phyloP scores from a whole-genome alignment of 2,329 filamentous ascomycete genomes.

The Beauveria brongniartii region DNA sequence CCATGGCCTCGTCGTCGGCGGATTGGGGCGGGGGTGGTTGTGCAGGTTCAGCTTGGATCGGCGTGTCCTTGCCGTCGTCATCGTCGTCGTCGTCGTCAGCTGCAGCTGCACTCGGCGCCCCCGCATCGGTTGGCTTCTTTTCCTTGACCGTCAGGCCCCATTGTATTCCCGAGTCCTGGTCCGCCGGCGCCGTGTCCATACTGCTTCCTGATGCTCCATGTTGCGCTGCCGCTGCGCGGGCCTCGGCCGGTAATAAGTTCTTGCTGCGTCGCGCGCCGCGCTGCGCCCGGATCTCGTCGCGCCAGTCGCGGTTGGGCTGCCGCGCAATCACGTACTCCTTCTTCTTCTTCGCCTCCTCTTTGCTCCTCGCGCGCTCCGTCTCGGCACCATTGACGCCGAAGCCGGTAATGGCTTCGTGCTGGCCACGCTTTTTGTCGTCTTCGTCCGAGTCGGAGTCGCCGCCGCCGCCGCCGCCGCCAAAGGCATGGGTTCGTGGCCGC shows the following conservation, averaged over 20 bases:
- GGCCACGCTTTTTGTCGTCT: conserved; percentile 21
- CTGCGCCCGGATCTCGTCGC: conserved; percentile 38
- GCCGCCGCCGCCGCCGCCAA: conserved; percentile 25
- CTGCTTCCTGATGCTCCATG: background rate
- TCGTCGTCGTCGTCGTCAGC: conserved; percentile 11
- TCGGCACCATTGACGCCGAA: conserved; percentile 38
- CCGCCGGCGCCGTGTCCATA: conserved; percentile 29
- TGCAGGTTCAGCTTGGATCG: too few species aligned
- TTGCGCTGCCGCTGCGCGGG: background rate
- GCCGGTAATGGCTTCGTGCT: conserved; percentile 41
- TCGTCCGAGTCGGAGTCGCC: conserved; percentile 33
- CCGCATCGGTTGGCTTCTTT: conserved; percentile 18
- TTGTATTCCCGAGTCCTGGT: conserved; percentile 46
- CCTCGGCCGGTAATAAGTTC: conserved; percentile 50
- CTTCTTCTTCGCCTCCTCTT: conserved; percentile 16
- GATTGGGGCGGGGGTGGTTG: conserved; percentile 6
- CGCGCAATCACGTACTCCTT: conserved; percentile 47
- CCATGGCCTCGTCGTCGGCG: conserved; percentile 50
- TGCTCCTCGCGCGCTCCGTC: conserved; percentile 29
- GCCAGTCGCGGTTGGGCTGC: conserved; percentile 56
- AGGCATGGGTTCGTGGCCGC: conserved; percentile 33
- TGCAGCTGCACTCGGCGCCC: background rate
- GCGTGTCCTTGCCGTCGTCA: conserved; percentile 7
- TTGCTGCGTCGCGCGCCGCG: conserved; percentile 32
- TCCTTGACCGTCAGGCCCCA: conserved; percentile 43